Base-by-base conservation (phyloP, 768 basidiomycete genomes). In the Macrolepiota albuminosa region DNA sequence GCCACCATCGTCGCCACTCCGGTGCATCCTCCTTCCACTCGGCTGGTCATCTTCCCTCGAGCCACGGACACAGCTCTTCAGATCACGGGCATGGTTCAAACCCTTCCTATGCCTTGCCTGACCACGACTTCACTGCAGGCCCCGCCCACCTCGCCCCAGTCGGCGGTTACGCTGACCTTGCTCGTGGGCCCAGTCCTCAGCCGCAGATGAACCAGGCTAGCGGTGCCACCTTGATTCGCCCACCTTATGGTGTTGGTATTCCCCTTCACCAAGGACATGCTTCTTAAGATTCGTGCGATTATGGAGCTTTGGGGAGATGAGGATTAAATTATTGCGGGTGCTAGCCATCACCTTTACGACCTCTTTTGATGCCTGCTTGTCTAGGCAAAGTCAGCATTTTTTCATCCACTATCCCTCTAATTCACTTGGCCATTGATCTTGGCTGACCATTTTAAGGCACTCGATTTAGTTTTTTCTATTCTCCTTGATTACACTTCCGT, bases 151-250 rank as follows among this genome's bases (percentile, higher is more conserved):
- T 86, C 48, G 84, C 85, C 14, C 84, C 88, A 29, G 84, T 89
- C 58, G 90, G 88, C 59, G 89, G 89, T 24, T 93, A 93, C 66
- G 91, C 89, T 50, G 89, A 93, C 69, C 80, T 92, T 50, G 81
- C 89, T 58, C 88, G 91, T 62, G 91, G 88, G 36, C 77, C 85
- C 9, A 88, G 84, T 72, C 84, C 87, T 18, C 81, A 82, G 62
- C 90, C 89, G 18, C 81, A 76, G 59, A 86, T 87, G 85, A 76
- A 79, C 54, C 79, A 86, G 68, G 59, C 81, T 37, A 63, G 64
- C 36, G 79, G 78, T 59, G 81, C 79, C 36, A 78, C 82, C 16
- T 85, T 78, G 61, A 74, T 66, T 61, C 77, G 79, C 18, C 65
- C 72, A 47, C 76, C 76, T 57, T 85, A 87, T 65, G 84, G 85